These are phyloP conservation scores for Earliella scabrosa DNA, from an alignment of 1,284 basidiomycete species.

Conservation along the genomic window DNA sequence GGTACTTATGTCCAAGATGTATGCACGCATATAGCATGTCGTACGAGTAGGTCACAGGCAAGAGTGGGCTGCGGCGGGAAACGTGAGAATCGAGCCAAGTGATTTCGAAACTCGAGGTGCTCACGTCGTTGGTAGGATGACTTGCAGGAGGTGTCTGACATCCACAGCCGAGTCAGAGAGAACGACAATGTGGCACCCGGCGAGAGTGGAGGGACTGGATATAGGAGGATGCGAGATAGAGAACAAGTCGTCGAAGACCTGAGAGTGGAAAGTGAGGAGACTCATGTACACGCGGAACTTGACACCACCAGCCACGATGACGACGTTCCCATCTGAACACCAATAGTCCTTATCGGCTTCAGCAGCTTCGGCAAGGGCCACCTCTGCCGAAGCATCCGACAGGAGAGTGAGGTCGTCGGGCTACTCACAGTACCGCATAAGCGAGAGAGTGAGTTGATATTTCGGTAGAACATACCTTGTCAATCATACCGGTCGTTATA, in stretches of 20 bases:
- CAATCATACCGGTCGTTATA: too few species aligned
- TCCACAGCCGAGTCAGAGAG: conserved; percentile 8
- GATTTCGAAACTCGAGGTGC: background rate
- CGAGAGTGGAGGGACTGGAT: background rate
- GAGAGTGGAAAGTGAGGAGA: conserved; percentile 20
- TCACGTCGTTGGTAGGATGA: background rate
- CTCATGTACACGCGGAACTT: conserved; percentile 26
- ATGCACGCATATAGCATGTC: background rate
- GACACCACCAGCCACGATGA: conserved; percentile 21
- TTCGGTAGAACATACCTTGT: too few species aligned
- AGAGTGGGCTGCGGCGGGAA: background rate
- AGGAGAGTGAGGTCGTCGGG: background rate
- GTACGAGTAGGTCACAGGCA: background rate
- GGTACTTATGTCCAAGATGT: too few species aligned
- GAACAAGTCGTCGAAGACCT: conserved; percentile 28
- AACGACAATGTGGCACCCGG: conserved; percentile 4
- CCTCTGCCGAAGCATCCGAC: background rate
- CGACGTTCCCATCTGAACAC: conserved; percentile 27
- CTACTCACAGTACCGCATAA: too few species aligned
- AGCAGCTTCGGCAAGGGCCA: too few species aligned
- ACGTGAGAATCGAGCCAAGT: background rate
- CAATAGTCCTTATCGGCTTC: conserved; percentile 18
- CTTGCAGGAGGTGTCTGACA: background rate
- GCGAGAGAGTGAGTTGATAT: too few species aligned
- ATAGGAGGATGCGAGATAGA: conserved; percentile 14